phyloP scores from a whole-genome alignment of 345 rosid genomes.

The Citrus trifoliata region DNA sequence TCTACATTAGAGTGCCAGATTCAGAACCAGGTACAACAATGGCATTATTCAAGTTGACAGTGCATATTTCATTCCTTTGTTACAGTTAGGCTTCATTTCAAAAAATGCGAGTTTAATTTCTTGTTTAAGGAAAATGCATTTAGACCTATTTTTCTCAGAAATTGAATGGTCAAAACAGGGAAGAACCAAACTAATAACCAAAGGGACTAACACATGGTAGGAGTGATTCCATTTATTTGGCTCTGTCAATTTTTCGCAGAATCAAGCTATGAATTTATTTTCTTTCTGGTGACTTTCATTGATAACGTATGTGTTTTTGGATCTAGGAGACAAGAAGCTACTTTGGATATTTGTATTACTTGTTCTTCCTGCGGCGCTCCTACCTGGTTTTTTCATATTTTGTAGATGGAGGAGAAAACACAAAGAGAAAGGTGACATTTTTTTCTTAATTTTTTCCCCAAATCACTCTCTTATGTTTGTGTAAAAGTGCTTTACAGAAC shows the following conservation, averaged over 20 bases:
- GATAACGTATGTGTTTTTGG: not conserved
- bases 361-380: not conserved
- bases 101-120: not conserved
- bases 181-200: not conserved
- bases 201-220: not conserved
- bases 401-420: slow-evolving; percentile 3
- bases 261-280: not conserved
- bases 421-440: slow-evolving; percentile 7
- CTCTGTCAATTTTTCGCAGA: not conserved
- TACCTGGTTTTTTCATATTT: not conserved
- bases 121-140: not conserved
- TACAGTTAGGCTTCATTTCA: not conserved
- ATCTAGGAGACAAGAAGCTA: not conserved
- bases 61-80: not conserved
- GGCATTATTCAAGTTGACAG: not conserved
- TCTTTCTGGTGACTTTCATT: not conserved
- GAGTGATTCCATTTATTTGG: not conserved
- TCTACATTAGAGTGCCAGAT: slow-evolving; percentile 19
- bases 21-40: slow-evolving; percentile 20
- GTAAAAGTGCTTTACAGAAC: not conserved
- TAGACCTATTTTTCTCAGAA: not conserved
- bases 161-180: not conserved
- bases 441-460: not conserved
- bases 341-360: slow-evolving; percentile 1
- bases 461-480: not conserved